A percentile compares a stretch with the other conserved stretches of the same genome.
Evolutionary conservation across 768 basidiomycete species (phyloP).

Genomic region (Infundibulicybe gibba): DNA sequence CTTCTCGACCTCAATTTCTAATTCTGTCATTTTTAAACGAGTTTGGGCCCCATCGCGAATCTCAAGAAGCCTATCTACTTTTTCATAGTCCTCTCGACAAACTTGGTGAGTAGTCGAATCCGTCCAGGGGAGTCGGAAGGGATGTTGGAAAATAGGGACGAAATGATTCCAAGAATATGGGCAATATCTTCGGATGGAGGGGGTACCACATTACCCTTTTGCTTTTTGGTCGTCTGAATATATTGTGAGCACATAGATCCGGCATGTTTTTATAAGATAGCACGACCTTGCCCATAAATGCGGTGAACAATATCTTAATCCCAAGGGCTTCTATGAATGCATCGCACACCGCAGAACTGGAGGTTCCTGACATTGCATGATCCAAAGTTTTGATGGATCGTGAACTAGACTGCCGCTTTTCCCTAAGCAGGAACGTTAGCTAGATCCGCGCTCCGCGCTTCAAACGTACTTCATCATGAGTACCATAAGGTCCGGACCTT

Average conservation of each 20-base stretch:
- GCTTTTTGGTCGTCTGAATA: conserved; percentile 56
- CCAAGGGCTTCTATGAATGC: conserved; percentile 86
- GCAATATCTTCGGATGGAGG: conserved; percentile 77
- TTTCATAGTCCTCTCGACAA: conserved; percentile 93
- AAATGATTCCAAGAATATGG: conserved; percentile 85
- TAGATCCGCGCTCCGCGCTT: conserved; percentile 5
- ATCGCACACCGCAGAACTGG: conserved; percentile 70
- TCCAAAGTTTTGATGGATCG: conserved; percentile 89
- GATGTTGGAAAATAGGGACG: conserved; percentile 85
- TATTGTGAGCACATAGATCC: conserved; percentile 8
- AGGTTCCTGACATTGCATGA: conserved; percentile 79
- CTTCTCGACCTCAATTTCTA: conserved; percentile 67
- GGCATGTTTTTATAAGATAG: neutral
- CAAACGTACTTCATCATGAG: conserved; percentile 86
- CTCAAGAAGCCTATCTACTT: conserved; percentile 90
- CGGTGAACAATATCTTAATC: conserved; percentile 84
- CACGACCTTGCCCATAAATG: conserved; percentile 90
- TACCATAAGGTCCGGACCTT: conserved; percentile 97
- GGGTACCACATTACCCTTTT: conserved; percentile 40
- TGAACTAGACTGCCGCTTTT: conserved; percentile 77
- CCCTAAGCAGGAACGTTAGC: conserved; percentile 37
- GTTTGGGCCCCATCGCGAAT: conserved; percentile 68
- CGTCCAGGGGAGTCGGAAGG: conserved; percentile 79
- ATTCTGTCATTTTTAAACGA: conserved; percentile 58
- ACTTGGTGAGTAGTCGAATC: conserved; percentile 85